Base-by-base conservation (phyloP, 768 basidiomycete genomes). In the Leccinum arenicola region DNA sequence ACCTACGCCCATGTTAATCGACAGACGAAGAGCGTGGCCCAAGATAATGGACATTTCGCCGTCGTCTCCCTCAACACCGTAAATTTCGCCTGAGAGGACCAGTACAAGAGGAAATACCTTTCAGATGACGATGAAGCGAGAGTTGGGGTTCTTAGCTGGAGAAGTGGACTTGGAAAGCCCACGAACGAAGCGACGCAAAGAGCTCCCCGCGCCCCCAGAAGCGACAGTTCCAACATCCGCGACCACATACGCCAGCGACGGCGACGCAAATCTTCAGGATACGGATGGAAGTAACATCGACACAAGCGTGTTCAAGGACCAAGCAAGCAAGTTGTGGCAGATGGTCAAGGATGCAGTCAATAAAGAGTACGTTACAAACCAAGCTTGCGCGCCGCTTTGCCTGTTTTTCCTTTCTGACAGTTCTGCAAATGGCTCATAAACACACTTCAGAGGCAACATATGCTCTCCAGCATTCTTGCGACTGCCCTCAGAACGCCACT, bases 311-410 rank as follows among this genome's bases (percentile, higher is more conserved):
- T 80, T 88, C 70, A 86, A 81, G 69, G 85, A 85, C 74, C 81
- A 84, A 70, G 90, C 86, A 49, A 71, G 86, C 75, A 82, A 80
- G 74, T 73, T 91, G 76, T 92, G 88, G 87, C 84, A 87, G 70
- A 83, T 82, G 40, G 80, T 93, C 72, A 89, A 84, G 81, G 88
- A 90, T 73, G 91, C 89, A 69, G 84, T 85, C 71, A 88, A 86
- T 79, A 89, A 90, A 82, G 89, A 92, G 91, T 93, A 82, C 81
- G 90, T 89, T 76, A 77, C 78, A 74, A 70, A 70, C 75, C 72
- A 70, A 70, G 72, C 66, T 76, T 65, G 69, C 60, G 66, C 64
- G 61, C 66, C 66, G 71, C 73, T 66, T 75, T 69, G 73, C 70
- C 72, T 71, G 73, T 77, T 74, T 74, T 76, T 76, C 75, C 74